Percentiles rank a stretch among this genome's conserved stretches.
Evolutionary conservation across 2,329 filamentous ascomycete genomes (phyloP).

Genomic region (Diaporthe citriasiana): DNA sequence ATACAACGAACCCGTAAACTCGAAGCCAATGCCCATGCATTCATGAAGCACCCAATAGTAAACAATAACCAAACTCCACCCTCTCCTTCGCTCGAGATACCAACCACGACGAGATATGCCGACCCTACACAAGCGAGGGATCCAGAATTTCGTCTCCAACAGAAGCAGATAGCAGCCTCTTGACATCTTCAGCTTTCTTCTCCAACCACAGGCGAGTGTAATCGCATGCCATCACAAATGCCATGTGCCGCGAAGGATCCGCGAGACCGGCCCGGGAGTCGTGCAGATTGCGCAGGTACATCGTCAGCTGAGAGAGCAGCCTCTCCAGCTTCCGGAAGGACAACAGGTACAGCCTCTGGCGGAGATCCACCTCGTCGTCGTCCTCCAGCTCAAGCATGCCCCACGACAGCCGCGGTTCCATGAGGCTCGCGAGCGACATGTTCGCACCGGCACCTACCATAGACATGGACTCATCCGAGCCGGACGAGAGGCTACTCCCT

Average conservation of each 20-base stretch:
- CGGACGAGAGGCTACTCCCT: background rate
- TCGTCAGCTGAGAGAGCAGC: slow-evolving; percentile 17
- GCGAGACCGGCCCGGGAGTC: slow-evolving; percentile 7
- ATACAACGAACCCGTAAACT: background rate
- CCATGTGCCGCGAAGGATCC: slow-evolving; percentile 28
- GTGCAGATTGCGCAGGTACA: slow-evolving; percentile 21
- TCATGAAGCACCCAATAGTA: background rate
- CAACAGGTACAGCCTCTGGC: slow-evolving; percentile 27
- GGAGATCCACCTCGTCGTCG: slow-evolving; percentile 27
- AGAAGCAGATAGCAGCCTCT: background rate
- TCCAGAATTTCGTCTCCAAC: slow-evolving; percentile 5
- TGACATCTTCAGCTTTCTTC: slow-evolving; percentile 32
- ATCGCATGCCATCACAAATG: slow-evolving; percentile 29
- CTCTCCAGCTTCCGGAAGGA: slow-evolving; percentile 30
- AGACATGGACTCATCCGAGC: slow-evolving; percentile 9
- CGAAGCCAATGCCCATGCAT: background rate
- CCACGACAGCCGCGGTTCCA: slow-evolving; percentile 30
- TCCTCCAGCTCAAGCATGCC: slow-evolving; percentile 30
- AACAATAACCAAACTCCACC: background rate
- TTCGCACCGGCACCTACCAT: background rate
- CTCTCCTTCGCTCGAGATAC: background rate
- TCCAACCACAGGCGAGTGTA: slow-evolving; percentile 31
- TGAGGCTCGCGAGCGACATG: background rate
- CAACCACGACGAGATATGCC: background rate
- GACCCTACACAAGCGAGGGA: background rate